These are phyloP conservation scores for Trichoderma breve DNA, from an alignment of 2,329 filamentous ascomycete species.

Conservation along the genomic window DNA sequence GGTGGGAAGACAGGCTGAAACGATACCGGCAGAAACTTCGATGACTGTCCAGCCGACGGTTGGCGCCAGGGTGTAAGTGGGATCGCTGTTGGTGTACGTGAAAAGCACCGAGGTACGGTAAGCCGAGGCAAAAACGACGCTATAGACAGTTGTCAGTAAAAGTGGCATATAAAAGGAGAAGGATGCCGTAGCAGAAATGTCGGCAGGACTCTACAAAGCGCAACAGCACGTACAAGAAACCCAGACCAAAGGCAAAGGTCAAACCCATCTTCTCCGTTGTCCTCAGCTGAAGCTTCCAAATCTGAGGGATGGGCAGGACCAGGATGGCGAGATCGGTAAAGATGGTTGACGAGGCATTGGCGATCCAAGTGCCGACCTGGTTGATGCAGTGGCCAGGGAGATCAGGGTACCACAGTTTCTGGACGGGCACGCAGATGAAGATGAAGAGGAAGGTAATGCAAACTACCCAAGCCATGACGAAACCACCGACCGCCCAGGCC, in stretches of 20 bases:
- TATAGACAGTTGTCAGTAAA: constrained; percentile 21
- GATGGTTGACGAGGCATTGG: constrained; percentile 48
- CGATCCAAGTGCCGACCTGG: constrained; percentile 50
- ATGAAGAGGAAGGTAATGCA: constrained; percentile 49
- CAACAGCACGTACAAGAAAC: constrained; percentile 41
- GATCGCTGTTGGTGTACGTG: constrained; percentile 40
- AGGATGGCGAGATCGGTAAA: constrained; percentile 47
- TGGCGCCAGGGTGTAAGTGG: constrained; percentile 46
- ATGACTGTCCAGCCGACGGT: constrained; percentile 46
- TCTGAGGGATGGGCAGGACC: constrained; percentile 43
- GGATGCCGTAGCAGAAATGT: neutral
- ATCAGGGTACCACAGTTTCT: constrained; percentile 47
- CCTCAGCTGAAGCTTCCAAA: constrained; percentile 46
- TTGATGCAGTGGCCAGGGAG: constrained; percentile 49
- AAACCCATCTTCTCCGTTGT: constrained; percentile 44
- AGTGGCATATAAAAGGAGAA: neutral
- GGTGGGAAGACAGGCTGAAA: constrained; percentile 54
- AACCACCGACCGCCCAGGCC: constrained; percentile 39
- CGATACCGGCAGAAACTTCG: constrained; percentile 50
- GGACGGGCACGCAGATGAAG: constrained; percentile 52
- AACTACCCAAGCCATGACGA: constrained; percentile 48
- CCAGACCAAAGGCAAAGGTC: constrained; percentile 44
- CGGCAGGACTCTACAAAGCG: neutral
- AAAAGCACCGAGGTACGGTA: constrained; percentile 50
- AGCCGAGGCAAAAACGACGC: constrained; percentile 48